These are phyloP conservation scores for Fraxinus xanthoxyloides DNA, from an alignment of 305 asterid species.

Conservation along the genomic window DNA sequence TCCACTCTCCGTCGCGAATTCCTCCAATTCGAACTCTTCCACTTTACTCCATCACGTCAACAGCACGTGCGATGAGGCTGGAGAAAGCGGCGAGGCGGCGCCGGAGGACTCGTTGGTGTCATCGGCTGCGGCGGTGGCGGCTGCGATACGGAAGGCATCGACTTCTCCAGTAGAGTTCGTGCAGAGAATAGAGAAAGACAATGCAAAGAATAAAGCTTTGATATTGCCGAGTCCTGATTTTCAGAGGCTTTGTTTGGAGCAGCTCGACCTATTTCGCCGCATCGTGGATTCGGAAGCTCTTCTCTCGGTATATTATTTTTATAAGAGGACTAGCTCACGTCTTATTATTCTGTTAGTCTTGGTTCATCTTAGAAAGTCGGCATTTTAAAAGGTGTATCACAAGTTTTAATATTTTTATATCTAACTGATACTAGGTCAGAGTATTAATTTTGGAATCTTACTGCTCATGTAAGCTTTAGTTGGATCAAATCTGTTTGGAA, in stretches of 20 bases:
- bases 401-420: background rate
- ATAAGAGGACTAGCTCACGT: background rate
- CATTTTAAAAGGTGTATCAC: background rate
- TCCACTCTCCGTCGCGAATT: constrained; percentile 33
- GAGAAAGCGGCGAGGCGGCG: constrained; percentile 20
- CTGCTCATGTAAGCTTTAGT: background rate
- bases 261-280: constrained; percentile 84
- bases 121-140: constrained; percentile 77
- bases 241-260: constrained; percentile 77
- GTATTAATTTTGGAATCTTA: background rate
- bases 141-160: constrained; percentile 69
- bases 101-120: constrained; percentile 43
- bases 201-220: constrained; percentile 44
- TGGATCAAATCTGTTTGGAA: background rate
- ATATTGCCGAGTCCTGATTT: constrained; percentile 88
- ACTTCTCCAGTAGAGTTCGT: constrained; percentile 86
- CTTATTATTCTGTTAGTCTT: background rate
- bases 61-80: constrained; percentile 36
- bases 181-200: constrained; percentile 58
- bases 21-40: constrained; percentile 31
- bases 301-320: constrained; percentile 55
- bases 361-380: background rate
- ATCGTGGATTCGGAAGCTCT: constrained; percentile 67
- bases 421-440: background rate
- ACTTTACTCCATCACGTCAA: constrained; percentile 55